Evolutionary conservation across 306 rosid genomes (phyloP).

Genomic region (Fagus sylvatica): DNA sequence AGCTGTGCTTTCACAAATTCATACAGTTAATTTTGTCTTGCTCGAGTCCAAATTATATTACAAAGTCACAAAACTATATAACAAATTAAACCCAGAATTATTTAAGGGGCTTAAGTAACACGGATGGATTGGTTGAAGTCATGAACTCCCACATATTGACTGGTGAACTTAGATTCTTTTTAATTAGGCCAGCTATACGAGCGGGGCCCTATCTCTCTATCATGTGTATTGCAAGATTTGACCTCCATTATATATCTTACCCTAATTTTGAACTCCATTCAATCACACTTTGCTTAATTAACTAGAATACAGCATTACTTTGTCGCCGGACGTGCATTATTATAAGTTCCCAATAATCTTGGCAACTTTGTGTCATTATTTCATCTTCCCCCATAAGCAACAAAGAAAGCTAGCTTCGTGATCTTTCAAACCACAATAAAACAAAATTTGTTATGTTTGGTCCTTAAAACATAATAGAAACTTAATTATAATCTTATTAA

Average conservation of each 20-base stretch:
- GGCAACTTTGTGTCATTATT: constrained; percentile 9
- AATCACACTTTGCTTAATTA: constrained; percentile 1
- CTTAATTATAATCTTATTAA: not conserved
- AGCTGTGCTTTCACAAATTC: not conserved
- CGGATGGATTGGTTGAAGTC: not conserved
- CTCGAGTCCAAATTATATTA: not conserved
- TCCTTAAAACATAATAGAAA: constrained; percentile 15
- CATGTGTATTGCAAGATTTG: constrained; percentile 8
- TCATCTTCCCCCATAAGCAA: constrained; percentile 13
- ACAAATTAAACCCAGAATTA: not conserved
- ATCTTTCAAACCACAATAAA: constrained; percentile 5
- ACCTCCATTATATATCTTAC: not conserved
- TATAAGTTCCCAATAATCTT: constrained; percentile 28
- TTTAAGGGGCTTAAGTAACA: not conserved
- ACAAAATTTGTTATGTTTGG: not conserved
- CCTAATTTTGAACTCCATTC: constrained; percentile 22
- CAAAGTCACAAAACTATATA: not conserved
- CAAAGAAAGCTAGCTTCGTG: constrained; percentile 18
- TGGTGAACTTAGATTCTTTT: constrained; percentile 10
- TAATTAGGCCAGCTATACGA: constrained; percentile 10
- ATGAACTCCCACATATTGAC: constrained; percentile 9
- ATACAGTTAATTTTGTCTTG: not conserved
- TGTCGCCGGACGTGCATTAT: constrained; percentile 16
- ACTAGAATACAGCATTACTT: constrained; percentile 3
- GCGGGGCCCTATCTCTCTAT: not conserved